Base-by-base conservation (phyloP, 129 eudicot species). In the Flaveria robusta region DNA sequence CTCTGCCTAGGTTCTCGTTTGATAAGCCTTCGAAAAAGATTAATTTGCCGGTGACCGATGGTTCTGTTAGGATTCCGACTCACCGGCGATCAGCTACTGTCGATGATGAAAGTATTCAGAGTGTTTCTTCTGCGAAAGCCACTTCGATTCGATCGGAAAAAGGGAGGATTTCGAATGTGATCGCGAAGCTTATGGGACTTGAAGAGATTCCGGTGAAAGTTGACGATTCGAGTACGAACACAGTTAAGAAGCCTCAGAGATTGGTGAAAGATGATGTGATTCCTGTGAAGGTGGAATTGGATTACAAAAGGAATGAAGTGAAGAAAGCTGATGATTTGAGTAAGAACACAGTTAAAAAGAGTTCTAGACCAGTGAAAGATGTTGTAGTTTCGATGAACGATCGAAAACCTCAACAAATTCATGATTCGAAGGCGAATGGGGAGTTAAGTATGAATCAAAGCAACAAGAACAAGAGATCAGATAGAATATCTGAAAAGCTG, bases 151-250 rank as follows among this genome's bases (percentile, higher is more conserved):
- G 84, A 19, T 59, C 81, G 29, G 89, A 88, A 43, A 86, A 91
- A 71, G 96, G 91, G 37, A 85, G 91, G 77, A 84, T 93, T 60
- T 86, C 98, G 2, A 91, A 91, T 59, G 88, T 94, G 11, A 86
- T 94, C 22, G 98, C 97, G 23, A 91, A 91, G 77, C 82, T 91
- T 16, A 94, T 94, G 98, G 97, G 98, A 54, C 74, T 94, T 3
- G 98, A 91, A 67, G 97, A 87, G 18, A 50, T 79, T 60, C 87
- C 91, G 4, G 77, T 47, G n/a, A n/a, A n/a, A n/a, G n/a, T n/a
- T n/a, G n/a, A n/a, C n/a, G n/a, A n/a, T n/a, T n/a, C n/a, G n/a
- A n/a, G n/a, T n/a, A n/a, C n/a, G n/a, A n/a, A n/a, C n/a, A n/a
- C n/a, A n/a, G n/a, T n/a, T n/a, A n/a, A n/a, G n/a, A n/a, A n/a